Percentiles rank a stretch among this genome's conserved stretches.
phyloP scores from a whole-genome alignment of 1,139 yeast genomes.

The Debaryomycetaceae sp. region DNA sequence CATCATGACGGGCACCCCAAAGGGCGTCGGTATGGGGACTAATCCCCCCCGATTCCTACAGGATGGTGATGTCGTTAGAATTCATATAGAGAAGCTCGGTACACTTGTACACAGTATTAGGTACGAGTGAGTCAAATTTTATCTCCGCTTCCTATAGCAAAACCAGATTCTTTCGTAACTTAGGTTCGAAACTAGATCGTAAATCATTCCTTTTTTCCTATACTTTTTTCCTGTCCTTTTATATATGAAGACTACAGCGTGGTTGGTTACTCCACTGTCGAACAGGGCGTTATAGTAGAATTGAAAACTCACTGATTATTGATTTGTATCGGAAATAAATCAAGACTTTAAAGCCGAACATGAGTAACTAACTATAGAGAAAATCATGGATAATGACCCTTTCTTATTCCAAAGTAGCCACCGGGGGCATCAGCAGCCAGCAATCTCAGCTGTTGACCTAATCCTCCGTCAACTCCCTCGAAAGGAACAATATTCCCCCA shows the following conservation, averaged over 20 bases:
- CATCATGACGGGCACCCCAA: conserved; percentile 52
- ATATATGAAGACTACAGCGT: too few relatives aligned
- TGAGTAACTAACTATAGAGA: too few relatives aligned
- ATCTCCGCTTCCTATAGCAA: neutral
- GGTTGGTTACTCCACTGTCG: too few relatives aligned
- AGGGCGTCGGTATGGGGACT: conserved; percentile 49
- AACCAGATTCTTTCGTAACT: neutral
- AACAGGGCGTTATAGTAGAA: too few relatives aligned
- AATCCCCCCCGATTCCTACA: conserved; percentile 39
- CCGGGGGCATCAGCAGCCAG: conserved; percentile 23
- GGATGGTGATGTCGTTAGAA: conserved; percentile 44
- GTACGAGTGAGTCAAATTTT: conserved; percentile 3
- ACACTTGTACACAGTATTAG: conserved; percentile 35
- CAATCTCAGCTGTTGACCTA: conserved; percentile 11
- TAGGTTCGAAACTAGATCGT: neutral
- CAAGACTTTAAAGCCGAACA: too few relatives aligned
- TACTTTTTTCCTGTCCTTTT: neutral
- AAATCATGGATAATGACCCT: conserved; percentile 51
- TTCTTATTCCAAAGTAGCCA: conserved; percentile 47
- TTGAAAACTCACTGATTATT: too few relatives aligned
- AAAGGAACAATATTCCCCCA: conserved; percentile 55
- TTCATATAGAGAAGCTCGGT: conserved; percentile 42
- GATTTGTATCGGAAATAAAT: too few relatives aligned
- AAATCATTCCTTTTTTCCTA: neutral
- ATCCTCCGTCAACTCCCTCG: conserved; percentile 42